Conservation (phyloP, 2,329 filamentous ascomycete species). For the Colletotrichum coccodes region DNA sequence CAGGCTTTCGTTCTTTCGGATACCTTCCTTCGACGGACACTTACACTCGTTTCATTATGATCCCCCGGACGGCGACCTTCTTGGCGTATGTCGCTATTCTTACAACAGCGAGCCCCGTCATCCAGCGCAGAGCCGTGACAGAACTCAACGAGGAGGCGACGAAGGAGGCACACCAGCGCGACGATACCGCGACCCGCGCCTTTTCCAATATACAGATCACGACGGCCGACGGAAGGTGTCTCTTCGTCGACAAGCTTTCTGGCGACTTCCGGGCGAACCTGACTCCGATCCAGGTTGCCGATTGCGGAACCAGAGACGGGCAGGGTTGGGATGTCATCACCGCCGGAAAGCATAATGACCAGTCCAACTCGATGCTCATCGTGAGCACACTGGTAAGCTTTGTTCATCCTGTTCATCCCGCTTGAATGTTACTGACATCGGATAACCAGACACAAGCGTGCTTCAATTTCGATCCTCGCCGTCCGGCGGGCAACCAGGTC, state of each 20-base stretch:
- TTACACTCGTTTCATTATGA: conserved; percentile 32
- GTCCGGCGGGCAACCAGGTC: conserved; percentile 61
- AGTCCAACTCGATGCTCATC: conserved; percentile 56
- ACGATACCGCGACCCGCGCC: conserved; percentile 54
- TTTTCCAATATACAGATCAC: conserved; percentile 56
- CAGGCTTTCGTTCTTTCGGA: conserved; percentile 36
- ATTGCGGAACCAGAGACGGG: conserved; percentile 53
- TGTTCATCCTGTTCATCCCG: no score
- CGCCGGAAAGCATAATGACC: conserved; percentile 61
- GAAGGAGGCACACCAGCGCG: conserved; percentile 56
- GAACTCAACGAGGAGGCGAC: conserved; percentile 54
- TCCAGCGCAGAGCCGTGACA: conserved; percentile 47
- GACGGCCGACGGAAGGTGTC: conserved; percentile 54
- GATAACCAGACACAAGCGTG: conserved; percentile 60
- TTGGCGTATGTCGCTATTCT: conserved; percentile 40
- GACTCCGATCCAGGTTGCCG: conserved; percentile 55
- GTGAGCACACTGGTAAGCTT: conserved; percentile 61
- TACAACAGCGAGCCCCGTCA: conserved; percentile 39
- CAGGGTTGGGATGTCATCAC: conserved; percentile 61
- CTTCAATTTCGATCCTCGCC: conserved; percentile 66
- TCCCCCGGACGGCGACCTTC: conserved; percentile 36
- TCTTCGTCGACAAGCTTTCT: conserved; percentile 57
- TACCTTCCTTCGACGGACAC: not conserved
- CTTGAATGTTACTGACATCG: conserved; percentile 35
- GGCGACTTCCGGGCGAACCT: conserved; percentile 60